Base-by-base conservation (phyloP, 306 rosid species). In the Sphenostylis stenocarpa region DNA sequence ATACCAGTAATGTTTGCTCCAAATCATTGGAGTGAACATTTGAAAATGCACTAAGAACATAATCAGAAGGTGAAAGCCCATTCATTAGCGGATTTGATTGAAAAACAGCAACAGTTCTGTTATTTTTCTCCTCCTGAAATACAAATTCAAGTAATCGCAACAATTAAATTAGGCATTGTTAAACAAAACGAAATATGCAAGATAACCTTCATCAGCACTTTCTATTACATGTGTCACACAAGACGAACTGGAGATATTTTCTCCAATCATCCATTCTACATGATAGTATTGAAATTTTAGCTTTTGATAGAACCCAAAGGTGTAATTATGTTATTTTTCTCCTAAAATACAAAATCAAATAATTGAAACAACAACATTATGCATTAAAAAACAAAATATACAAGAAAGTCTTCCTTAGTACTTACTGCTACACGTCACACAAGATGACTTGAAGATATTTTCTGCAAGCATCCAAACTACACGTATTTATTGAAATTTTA, bases 1-100 rank as follows among this genome's bases (percentile, higher is more conserved):
- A 48, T 90, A 95, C 98, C 96, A 95, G 71, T 78, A 95, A 78
- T 1, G 97, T 88, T 83, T 92, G 97, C 85, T 90, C 97, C 57
- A 95, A 84, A 85, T 95, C 97, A 88, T 85, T 95, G 38, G 96
- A 85, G 82, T 75, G 96, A 68, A 95, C 89, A 82, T 66, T 81
- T 71, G 96, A 86, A 87, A 90, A 78, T 63, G 97, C 93, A 49
- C 88, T 85, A 31, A 95, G 91, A 85, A 92, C 85, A 73, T 83
- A 92, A 68, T 92, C 97, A 33, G 97, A 89, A 51, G 96, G 93
- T 33, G 97, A 86, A 44, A 84, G 88, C 41, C 96, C 96, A 69
- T 80, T 87, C 95, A 95, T 84, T 33, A 87, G 62, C 64, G 69
- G 79, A 86, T 90, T 92, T 84, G 91, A 86, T 82, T 84, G 91